These are phyloP conservation scores for Globomyces pollinis-pini DNA, from an alignment of 192 early-diverging fungal species.

Conservation along the genomic window DNA sequence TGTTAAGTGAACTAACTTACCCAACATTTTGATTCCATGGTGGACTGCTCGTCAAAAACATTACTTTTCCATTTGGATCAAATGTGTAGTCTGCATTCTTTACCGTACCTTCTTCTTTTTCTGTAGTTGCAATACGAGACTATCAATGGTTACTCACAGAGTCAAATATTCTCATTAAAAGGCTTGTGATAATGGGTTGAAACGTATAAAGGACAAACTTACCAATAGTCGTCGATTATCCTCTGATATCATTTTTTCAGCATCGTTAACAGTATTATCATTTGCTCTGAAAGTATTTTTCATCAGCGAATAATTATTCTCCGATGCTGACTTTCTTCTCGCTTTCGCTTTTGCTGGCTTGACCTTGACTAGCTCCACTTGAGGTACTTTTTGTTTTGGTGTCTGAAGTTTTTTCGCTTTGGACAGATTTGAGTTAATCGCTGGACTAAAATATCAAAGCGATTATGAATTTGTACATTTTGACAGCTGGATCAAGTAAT, in stretches of 20 bases:
- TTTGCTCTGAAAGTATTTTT: neutral
- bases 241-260: neutral
- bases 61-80: neutral
- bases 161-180: no score
- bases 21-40: neutral
- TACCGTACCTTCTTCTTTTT: neutral
- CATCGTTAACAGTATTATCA: neutral
- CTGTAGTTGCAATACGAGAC: no score
- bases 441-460: no score
- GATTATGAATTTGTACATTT: neutral
- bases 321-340: neutral
- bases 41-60: neutral
- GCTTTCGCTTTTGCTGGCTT: neutral
- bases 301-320: no score
- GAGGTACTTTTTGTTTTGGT: neutral
- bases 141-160: no score
- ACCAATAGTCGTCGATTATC: neutral
- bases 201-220: no score
- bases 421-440: no score
- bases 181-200: no score
- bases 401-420: neutral
- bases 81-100: constrained; percentile 4
- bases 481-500: neutral
- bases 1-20: neutral
- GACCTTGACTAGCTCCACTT: no score